Percentiles rank a stretch among this genome's conserved stretches.
Conservation (phyloP, 306 rosid genomes). For the Adenanthera pavonina region DNA sequence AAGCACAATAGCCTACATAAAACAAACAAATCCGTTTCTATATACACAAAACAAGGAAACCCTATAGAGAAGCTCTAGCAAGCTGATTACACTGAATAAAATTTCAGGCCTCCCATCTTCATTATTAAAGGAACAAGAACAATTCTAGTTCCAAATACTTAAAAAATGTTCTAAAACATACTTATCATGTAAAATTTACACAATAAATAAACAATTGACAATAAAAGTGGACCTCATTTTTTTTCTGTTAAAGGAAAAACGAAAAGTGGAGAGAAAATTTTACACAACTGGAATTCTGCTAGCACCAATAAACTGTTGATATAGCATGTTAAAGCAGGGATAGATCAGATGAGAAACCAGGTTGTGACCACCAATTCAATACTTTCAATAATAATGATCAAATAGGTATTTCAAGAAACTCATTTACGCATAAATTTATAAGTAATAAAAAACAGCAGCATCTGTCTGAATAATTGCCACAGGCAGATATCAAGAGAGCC, state of each 20-base stretch:
- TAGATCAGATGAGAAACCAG: background rate
- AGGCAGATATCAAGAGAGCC: background rate
- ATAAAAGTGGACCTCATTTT: background rate
- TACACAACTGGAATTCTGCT: constrained; percentile 25
- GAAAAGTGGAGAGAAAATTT: constrained; percentile 11
- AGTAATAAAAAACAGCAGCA: background rate
- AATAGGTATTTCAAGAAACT: constrained; percentile 12
- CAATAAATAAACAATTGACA: background rate
- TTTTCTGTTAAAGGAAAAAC: background rate
- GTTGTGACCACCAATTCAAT: background rate
- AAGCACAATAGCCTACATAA: constrained; percentile 74
- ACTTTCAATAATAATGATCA: constrained; percentile 27
- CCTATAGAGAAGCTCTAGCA: constrained; percentile 7
- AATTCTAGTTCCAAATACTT: background rate
- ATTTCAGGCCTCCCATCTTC: constrained; percentile 11
- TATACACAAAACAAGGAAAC: background rate
- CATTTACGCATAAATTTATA: background rate
- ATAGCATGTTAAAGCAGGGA: background rate
- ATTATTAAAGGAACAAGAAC: constrained; percentile 2
- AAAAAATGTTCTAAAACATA: background rate
- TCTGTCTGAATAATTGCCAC: background rate
- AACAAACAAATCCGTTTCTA: constrained; percentile 11
- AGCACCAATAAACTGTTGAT: constrained; percentile 26
- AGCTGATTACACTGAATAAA: constrained; percentile 12
- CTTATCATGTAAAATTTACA: background rate